Conservation (phyloP, 768 basidiomycete genomes). For the Collybia nuda region DNA sequence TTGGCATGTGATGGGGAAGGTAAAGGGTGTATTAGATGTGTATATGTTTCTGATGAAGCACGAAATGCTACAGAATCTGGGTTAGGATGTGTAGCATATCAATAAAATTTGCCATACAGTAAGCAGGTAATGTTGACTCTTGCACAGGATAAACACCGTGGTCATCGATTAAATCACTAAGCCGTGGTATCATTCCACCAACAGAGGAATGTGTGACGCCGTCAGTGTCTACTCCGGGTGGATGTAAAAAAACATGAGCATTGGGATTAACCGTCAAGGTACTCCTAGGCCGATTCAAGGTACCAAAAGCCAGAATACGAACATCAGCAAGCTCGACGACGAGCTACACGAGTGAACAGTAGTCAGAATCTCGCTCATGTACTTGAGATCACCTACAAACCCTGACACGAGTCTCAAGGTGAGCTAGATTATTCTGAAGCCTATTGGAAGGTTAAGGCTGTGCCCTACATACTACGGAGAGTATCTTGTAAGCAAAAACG, state of each 20-base stretch:
- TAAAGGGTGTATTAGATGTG: constrained; percentile 51
- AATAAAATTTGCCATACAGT: constrained; percentile 23
- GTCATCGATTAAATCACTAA: constrained; percentile 30
- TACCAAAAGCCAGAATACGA: constrained; percentile 71
- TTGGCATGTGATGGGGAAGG: constrained; percentile 55
- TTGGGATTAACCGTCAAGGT: constrained; percentile 61
- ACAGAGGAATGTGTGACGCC: constrained; percentile 6
- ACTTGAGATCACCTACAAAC: constrained; percentile 36
- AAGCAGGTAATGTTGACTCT: constrained; percentile 23
- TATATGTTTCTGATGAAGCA: constrained; percentile 32
- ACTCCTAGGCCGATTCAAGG: constrained; percentile 56
- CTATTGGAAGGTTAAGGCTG: constrained; percentile 30
- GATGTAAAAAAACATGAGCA: constrained; percentile 68
- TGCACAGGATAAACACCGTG: constrained; percentile 45
- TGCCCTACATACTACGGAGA: background rate
- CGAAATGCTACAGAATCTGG: constrained; percentile 27
- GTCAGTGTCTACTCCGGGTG: constrained; percentile 54
- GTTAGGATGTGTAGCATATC: constrained; percentile 2
- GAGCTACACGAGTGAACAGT: constrained; percentile 38
- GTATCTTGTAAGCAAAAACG: constrained; percentile 15
- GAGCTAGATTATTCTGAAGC: constrained; percentile 64
- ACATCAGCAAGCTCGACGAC: constrained; percentile 72
- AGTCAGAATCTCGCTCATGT: background rate
- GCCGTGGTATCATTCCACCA: constrained; percentile 9
- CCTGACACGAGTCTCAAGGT: constrained; percentile 64